Base-by-base conservation (phyloP, 192 early-diverging fungal genomes). In the Glomus cerebriforme region DNA sequence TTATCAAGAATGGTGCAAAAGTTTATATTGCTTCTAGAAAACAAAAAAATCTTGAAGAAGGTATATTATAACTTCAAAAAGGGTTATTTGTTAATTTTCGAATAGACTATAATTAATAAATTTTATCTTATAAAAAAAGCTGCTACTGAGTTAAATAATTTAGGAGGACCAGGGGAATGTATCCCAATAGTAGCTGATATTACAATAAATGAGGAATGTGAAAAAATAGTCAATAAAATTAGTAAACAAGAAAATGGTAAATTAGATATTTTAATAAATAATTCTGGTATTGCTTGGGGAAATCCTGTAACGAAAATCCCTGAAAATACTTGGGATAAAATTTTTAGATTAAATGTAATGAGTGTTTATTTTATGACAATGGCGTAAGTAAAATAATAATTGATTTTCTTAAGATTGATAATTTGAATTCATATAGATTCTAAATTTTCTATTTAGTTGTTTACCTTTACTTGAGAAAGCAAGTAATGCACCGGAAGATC, bases 11-110 rank as follows among this genome's bases (percentile, higher is more conserved):
- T 88, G 96, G 96, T 17, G 94, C 92, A 71, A 92, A 86, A 82
- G 96, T 98, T 34, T 98, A 96, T 82, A 98, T 98, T 80, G 91
- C 93, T 37, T 92, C 92, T 37, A 89, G 96, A 75, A 95, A 58
- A 13, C 4, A 37, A 66, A 58, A 32, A 24, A 49, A 4, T 49
- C 32, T 59, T 22, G 7, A 54, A 34, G n/a, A 79, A 34, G 34
- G 45, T 71, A 24, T 37, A 27, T 47, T 24, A 35, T 69, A n/a
- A 9, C 0, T 76, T 75, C 17, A 1, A 12, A 73, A 34, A n/a
- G n/a, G n/a, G n/a, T n/a, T n/a, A n/a, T n/a, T n/a, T n/a, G n/a
- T n/a, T n/a, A n/a, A n/a, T n/a, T n/a, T n/a, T n/a, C n/a, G n/a
- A n/a, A n/a, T n/a, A n/a, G n/a, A n/a, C n/a, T n/a, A n/a, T n/a